Evolutionary conservation across 768 basidiomycete species (phyloP).

Genomic region (Tylopilus intermedius): DNA sequence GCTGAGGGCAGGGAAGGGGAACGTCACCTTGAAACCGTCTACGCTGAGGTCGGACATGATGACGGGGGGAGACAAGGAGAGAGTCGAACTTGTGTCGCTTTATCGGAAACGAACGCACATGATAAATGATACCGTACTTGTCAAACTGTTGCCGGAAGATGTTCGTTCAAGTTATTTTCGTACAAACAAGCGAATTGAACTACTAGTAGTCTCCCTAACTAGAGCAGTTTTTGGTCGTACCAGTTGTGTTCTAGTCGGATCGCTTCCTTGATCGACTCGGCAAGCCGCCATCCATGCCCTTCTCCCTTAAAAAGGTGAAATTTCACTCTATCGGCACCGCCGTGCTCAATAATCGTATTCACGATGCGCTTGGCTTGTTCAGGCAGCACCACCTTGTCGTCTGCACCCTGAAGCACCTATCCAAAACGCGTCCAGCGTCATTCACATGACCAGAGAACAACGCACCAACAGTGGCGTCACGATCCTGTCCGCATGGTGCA

Average conservation of each 20-base stretch:
- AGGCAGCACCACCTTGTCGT: slow-evolving; percentile 63
- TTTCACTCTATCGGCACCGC: slow-evolving; percentile 28
- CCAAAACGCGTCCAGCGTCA: background rate
- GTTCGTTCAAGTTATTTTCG: too few relatives aligned
- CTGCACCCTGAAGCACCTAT: slow-evolving; percentile 65
- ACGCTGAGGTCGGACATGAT: slow-evolving; percentile 71
- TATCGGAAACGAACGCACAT: background rate
- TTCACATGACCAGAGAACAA: background rate
- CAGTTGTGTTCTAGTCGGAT: slow-evolving; percentile 33
- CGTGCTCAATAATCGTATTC: slow-evolving; percentile 17
- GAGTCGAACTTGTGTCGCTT: background rate
- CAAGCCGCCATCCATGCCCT: slow-evolving; percentile 39
- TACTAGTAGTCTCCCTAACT: background rate
- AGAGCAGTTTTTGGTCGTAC: slow-evolving; percentile 27
- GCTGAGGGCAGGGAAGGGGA: background rate
- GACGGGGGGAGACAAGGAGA: background rate
- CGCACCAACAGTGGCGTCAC: slow-evolving; percentile 58
- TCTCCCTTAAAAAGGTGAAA: slow-evolving; percentile 42
- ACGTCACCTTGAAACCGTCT: slow-evolving; percentile 63
- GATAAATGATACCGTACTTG: background rate
- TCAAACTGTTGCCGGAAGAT: background rate
- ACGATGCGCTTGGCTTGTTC: slow-evolving; percentile 46
- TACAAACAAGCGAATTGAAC: too few relatives aligned
- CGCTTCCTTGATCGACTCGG: slow-evolving; percentile 33
- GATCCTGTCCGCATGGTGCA: slow-evolving; percentile 60